Evolutionary conservation across 306 rosid species (phyloP), one percentile per base, ranked within the genome.

Genomic region (Ormosia emarginata): DNA sequence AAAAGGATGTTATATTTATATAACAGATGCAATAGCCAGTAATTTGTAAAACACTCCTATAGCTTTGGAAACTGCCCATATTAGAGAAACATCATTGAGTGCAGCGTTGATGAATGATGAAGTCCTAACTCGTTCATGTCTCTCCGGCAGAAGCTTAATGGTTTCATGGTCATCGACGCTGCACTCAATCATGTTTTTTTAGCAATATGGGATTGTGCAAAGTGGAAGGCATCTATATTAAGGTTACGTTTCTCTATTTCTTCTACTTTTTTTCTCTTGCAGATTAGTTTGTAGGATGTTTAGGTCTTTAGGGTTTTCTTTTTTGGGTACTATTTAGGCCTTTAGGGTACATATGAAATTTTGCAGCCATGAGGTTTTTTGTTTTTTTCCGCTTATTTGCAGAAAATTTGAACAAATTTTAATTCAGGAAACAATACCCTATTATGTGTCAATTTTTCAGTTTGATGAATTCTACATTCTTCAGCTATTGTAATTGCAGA

Each of bases 31-130:
- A 49, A 2, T 1, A 3, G 41, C 71, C 36, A 47, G 18, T 7
- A 61, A 65, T 33, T 39, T 67, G 75, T 47, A 9, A 24, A 7
- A 43, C 84, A 50, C 36, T 71, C 74, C 47, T 17, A 6, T 2
- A 30, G 78, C 17, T 12, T 30, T 62, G 70, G 39, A 75, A 80
- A 82, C 18, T 55, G 63, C 87, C 87, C 91, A 74, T 86, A 62
- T 81, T 46, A 78, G 71, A 86, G 88, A 91, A 86, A 76, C 92
- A 80, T 93, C 94, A 89, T 93, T 90, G 98, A 91, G 98, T 93
- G 97, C 93, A 90, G 97, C 97, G 91, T 93, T 93, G 97, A 91
- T 91, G 93, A 86, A 85, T 93, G 97, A 91, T 91, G 93, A 86
- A 85, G 33, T 18, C 44, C 55, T 33, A 55, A 11, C 58, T 11